phyloP scores from a whole-genome alignment of 169 alveolate species.

The Ichthyophthirius multifiliis region DNA sequence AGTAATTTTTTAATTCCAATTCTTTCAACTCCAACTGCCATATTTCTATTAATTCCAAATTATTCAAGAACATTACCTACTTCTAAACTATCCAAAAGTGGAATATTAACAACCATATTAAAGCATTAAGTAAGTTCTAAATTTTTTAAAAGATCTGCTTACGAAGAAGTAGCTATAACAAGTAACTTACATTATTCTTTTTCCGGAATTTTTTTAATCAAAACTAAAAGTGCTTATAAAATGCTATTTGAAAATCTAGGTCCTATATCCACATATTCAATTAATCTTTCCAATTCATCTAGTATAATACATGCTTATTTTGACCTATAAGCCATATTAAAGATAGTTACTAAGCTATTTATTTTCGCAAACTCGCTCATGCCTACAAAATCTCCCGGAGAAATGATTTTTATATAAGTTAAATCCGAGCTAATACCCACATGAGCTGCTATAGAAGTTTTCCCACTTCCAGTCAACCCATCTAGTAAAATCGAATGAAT shows the following conservation, averaged over 20 bases:
- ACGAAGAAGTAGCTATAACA: constrained; percentile 96
- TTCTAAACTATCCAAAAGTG: neutral
- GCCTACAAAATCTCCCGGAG: constrained; percentile 97
- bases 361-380: constrained; percentile 80
- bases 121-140: constrained; percentile 67
- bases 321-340: constrained; percentile 98
- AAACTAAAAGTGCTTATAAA: constrained; percentile 93
- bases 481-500: constrained; percentile 92
- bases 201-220: constrained; percentile 95
- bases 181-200: constrained; percentile 91
- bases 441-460: constrained; percentile 97
- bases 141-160: constrained; percentile 55
- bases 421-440: constrained; percentile 93
- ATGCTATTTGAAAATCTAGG: constrained; percentile 96
- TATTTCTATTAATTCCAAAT: neutral
- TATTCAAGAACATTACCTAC: neutral
- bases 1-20: constrained; percentile 22
- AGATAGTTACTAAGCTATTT: constrained; percentile 86
- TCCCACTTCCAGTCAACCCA: constrained; percentile 96
- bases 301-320: constrained; percentile 90
- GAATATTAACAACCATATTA: constrained; percentile 61
- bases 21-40: neutral
- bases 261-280: constrained; percentile 97
- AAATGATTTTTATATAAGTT: constrained; percentile 94
- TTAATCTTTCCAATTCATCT: constrained; percentile 96